These are phyloP conservation scores for Pontederia paniculata DNA, from an alignment of 176 grass and related monocot species.

Conservation along the genomic window DNA sequence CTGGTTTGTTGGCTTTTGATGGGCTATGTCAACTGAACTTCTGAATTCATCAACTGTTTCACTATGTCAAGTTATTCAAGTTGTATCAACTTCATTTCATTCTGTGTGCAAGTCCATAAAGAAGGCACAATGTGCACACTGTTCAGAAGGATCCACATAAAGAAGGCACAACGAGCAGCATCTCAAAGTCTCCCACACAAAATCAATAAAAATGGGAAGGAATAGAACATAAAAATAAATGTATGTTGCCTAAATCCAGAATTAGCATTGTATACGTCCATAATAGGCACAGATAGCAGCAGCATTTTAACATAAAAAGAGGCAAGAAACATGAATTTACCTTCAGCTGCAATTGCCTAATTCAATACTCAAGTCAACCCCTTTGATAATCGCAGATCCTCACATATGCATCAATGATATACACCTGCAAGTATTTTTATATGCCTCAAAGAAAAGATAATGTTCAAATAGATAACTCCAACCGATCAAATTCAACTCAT, in stretches of 20 bases:
- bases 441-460: slow-evolving; percentile 76
- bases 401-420: slow-evolving; percentile 60
- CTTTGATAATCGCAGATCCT: slow-evolving; percentile 90
- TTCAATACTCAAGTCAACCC: slow-evolving; percentile 87
- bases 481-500: slow-evolving; percentile 63
- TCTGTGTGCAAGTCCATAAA: slow-evolving; percentile 87
- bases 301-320: background rate
- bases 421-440: slow-evolving; percentile 98
- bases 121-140: slow-evolving; percentile 73
- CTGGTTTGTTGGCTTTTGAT: no score
- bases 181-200: slow-evolving; percentile 80
- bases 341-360: slow-evolving; percentile 88
- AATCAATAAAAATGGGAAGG: slow-evolving; percentile 27
- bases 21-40: no score
- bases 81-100: slow-evolving; percentile 61
- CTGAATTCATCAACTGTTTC: slow-evolving; percentile 84
- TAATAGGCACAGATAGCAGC: no score
- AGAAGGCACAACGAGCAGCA: slow-evolving; percentile 65
- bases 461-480: slow-evolving; percentile 74
- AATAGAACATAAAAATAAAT: background rate
- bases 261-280: no score
- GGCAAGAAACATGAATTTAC: slow-evolving; percentile 18
- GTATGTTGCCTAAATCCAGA: background rate
- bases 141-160: slow-evolving; percentile 47
- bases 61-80: slow-evolving; percentile 84